Conservation (phyloP, 495 filamentous ascomycete genomes). For the Hypoxylon fuscum region DNA sequence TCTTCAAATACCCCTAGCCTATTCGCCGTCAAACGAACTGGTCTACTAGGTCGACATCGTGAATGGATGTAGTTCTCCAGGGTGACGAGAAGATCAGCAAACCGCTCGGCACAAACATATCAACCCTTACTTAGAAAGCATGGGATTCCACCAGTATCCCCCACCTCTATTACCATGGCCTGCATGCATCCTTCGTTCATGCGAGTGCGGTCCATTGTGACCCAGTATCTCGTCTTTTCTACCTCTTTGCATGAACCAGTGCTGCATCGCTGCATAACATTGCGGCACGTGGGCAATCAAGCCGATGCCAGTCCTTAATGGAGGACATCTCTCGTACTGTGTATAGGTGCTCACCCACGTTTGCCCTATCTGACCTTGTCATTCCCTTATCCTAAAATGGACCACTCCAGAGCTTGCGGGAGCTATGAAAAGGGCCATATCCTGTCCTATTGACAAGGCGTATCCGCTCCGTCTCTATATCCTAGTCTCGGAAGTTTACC, state of each 20-base stretch:
- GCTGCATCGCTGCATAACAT: constrained; percentile 13
- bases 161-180: constrained; percentile 5
- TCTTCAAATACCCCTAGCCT: background rate
- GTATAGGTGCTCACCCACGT: constrained; percentile 16
- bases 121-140: background rate
- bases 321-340: constrained; percentile 10
- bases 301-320: constrained; percentile 12
- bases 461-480: constrained; percentile 15
- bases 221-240: constrained; percentile 6
- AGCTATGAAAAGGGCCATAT: constrained; percentile 13
- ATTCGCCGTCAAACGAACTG: background rate
- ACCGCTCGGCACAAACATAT: constrained; percentile 4
- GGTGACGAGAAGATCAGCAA: background rate
- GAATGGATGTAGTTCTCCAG: background rate
- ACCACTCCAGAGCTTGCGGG: constrained; percentile 4
- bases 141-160: constrained; percentile 5
- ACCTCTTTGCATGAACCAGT: constrained; percentile 25
- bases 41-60: background rate
- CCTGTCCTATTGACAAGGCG: constrained; percentile 21
- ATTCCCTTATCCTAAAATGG: constrained; percentile 10
- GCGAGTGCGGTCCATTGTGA: constrained; percentile 7
- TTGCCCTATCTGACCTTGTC: constrained; percentile 7
- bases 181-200: constrained; percentile 18
- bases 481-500: constrained; percentile 23
- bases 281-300: constrained; percentile 32